Evolutionary conservation across 2,329 filamentous ascomycete species (phyloP).

Genomic region (Apiospora sp.): DNA sequence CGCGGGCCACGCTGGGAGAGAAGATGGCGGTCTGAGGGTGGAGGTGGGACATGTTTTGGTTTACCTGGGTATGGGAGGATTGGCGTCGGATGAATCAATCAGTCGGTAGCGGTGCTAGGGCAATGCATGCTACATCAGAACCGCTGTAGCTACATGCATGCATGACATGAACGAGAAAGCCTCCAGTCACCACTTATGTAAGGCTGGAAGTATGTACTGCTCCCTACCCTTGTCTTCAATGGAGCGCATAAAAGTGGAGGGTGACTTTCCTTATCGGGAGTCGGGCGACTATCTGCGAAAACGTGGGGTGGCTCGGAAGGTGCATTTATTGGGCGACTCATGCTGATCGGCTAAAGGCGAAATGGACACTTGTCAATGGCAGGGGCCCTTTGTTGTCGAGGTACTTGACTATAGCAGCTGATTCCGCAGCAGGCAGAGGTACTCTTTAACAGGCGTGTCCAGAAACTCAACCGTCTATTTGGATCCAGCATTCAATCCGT

Average conservation of each 20-base stretch:
- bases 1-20: slow-evolving; percentile 73
- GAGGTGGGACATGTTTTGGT: slow-evolving; percentile 48
- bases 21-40: slow-evolving; percentile 63
- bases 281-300: background rate
- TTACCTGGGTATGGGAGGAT: background rate
- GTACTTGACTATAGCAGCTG: background rate
- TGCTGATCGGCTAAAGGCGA: background rate
- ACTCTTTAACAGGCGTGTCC: background rate
- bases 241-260: background rate
- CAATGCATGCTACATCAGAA: background rate
- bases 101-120: no score
- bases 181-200: no score
- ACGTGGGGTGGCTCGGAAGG: slow-evolving; percentile 5
- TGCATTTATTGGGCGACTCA: background rate
- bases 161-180: no score
- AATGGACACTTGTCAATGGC: slow-evolving; percentile 19
- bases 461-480: background rate
- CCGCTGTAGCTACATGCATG: background rate
- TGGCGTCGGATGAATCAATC: background rate
- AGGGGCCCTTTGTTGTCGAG: background rate
- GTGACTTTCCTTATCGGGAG: background rate
- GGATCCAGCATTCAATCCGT: background rate
- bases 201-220: no score
- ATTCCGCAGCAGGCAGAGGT: background rate
- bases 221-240: background rate